These are phyloP conservation scores for Endocalyx cinctus DNA, from an alignment of 2,329 filamentous ascomycete genomes.

Conservation along the genomic window DNA sequence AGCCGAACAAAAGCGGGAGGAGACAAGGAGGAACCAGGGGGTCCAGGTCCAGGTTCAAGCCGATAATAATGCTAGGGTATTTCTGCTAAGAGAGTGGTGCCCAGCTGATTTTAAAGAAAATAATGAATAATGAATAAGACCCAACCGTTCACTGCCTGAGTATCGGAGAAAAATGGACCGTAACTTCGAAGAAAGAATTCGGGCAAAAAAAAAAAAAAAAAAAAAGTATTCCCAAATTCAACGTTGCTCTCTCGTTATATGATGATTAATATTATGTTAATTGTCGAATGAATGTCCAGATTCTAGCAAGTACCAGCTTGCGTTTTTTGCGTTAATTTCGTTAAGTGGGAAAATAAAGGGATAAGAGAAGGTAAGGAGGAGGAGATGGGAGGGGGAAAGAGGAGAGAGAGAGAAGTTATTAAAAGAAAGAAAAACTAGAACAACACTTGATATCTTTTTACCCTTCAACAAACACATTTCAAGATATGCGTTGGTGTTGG, in stretches of 20 bases:
- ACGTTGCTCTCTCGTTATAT: too few relatives aligned
- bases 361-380: slow-evolving; percentile 30
- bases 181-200: too few relatives aligned
- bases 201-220: too few relatives aligned
- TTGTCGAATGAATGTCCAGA: slow-evolving; percentile 45
- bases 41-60: slow-evolving; percentile 26
- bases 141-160: slow-evolving; percentile 23
- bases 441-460: slow-evolving; percentile 47
- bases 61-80: slow-evolving; percentile 27
- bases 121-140: too few relatives aligned
- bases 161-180: too few relatives aligned
- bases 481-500: slow-evolving; percentile 36
- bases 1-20: slow-evolving; percentile 40
- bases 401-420: slow-evolving; percentile 29
- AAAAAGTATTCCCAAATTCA: too few relatives aligned
- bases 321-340: slow-evolving; percentile 36
- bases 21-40: slow-evolving; percentile 27
- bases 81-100: slow-evolving; percentile 22
- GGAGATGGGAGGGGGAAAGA: slow-evolving; percentile 33
- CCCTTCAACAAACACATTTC: slow-evolving; percentile 39
- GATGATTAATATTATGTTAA: slow-evolving; percentile 40
- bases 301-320: slow-evolving; percentile 58
- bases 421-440: slow-evolving; percentile 35
- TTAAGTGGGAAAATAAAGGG: slow-evolving; percentile 26
- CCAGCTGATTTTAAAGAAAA: slow-evolving; percentile 26